Evolutionary conservation across 1,139 yeast species (phyloP).

Genomic region (Candida glucosophila): DNA sequence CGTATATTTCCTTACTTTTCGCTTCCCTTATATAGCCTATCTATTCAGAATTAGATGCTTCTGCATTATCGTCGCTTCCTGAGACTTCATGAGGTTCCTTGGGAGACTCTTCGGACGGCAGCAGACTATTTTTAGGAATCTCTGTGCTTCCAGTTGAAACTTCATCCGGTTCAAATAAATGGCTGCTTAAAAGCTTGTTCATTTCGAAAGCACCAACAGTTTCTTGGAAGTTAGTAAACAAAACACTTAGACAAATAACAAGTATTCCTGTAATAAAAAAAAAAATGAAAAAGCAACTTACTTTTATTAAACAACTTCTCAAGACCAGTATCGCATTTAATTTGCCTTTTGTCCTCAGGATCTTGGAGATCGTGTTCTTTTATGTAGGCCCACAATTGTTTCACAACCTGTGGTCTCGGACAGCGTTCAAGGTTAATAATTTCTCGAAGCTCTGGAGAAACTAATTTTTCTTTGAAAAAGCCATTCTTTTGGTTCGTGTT

Average conservation of each 20-base stretch:
- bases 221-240: conserved; percentile 20
- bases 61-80: too few relatives aligned
- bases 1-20: background rate
- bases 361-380: conserved; percentile 58
- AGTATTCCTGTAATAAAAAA: background rate
- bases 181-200: conserved; percentile 53
- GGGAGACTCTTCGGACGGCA: background rate
- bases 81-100: too few relatives aligned
- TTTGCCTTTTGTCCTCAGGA: conserved; percentile 58
- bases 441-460: conserved; percentile 44
- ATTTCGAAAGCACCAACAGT: conserved; percentile 57
- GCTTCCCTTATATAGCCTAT: too few relatives aligned
- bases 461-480: conserved; percentile 28
- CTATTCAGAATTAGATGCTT: too few relatives aligned
- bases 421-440: conserved; percentile 32
- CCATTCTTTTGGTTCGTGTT: conserved; percentile 13
- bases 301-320: conserved; percentile 48
- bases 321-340: conserved; percentile 60
- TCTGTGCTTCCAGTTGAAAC: conserved; percentile 4
- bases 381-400: conserved; percentile 66
- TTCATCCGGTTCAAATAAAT: conserved; percentile 41
- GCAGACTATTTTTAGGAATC: background rate
- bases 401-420: conserved; percentile 67
- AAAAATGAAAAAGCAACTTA: conserved; percentile 9
- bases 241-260: background rate